Base-by-base conservation (phyloP, 2,329 filamentous ascomycete species). In the Grosmannia serpens region DNA sequence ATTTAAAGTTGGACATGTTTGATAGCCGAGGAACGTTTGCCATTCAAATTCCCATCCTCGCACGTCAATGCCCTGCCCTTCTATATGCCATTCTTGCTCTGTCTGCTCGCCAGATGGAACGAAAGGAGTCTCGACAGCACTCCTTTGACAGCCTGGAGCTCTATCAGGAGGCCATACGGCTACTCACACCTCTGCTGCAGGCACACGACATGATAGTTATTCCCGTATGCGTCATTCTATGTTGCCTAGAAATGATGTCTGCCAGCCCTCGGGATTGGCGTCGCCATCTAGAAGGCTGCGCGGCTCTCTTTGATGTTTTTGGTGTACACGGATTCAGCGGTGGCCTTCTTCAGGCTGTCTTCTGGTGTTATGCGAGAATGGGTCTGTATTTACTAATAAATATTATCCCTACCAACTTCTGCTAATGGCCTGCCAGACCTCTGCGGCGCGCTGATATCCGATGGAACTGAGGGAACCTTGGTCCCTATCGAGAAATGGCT, bases 341-440 rank as follows among this genome's bases (percentile, higher is more conserved):
- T 2, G 79, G 79, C 0, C 64, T 82, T 22, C 66, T 77, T 8
- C 78, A 80, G 65, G 78, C 80, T 0, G 70, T 82, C 0, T 83
- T 83, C 60, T 83, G 80, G 80, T 82, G 78, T 61, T 83, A 79
- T 64, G 78, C 77, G 1, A 72, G 80, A 52, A 83, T 83, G 78
- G 75, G 74, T 77, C 59, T 15, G 51, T 33, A 3, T 53, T 33
- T 33, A 15, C 35, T 33, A 8, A 47, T 41, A n/a, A 38, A 10
- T 0, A 31, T 35, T 44, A 44, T 57, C 29, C 53, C 7, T 31
- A 11, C 13, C 17, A 15, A 27, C 1, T 46, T 58, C 35, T 56
- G 35, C 49, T 57, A 27, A 11, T n/a, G 15, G 6, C 15, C 26
- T 27, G 22, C 8, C 47, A 77, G 80, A 83, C 65, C 67, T 82